Percentiles rank a stretch among this genome's conserved stretches.
phyloP scores from a whole-genome alignment of 2,329 filamentous ascomycete genomes.

The Ophiostoma triangulosporum region DNA sequence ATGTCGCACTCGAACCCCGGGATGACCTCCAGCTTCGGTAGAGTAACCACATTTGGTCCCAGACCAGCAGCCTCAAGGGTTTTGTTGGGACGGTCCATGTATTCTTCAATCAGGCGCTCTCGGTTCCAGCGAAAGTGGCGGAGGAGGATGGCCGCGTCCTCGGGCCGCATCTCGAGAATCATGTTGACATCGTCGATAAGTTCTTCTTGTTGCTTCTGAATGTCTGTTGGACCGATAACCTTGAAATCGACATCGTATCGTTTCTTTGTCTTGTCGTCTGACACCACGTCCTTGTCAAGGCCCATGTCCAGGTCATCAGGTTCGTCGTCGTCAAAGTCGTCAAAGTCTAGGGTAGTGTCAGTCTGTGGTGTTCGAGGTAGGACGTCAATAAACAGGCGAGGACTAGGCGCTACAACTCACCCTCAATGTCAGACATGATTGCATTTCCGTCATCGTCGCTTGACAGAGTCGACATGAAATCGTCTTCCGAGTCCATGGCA shows the following conservation, averaged over 20 bases:
- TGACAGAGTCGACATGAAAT: conserved; percentile 74
- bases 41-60: conserved; percentile 45
- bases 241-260: conserved; percentile 76
- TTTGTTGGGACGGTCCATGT: conserved; percentile 78
- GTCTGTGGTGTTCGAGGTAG: neutral
- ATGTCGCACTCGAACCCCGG: conserved; percentile 84
- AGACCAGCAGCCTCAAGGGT: conserved; percentile 77
- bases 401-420: conserved; percentile 26
- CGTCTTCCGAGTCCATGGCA: conserved; percentile 90
- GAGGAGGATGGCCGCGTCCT: conserved; percentile 80
- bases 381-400: neutral
- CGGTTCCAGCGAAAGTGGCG: conserved; percentile 93
- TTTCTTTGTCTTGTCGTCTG: conserved; percentile 52
- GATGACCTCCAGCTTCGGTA: conserved; percentile 56
- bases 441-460: conserved; percentile 69
- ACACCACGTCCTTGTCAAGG: conserved; percentile 48
- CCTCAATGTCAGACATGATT: conserved; percentile 39
- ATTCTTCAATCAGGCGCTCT: conserved; percentile 83
- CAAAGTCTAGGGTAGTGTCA: conserved; percentile 22
- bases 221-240: conserved; percentile 66
- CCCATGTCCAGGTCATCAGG: conserved; percentile 38
- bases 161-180: conserved; percentile 78
- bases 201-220: conserved; percentile 71
- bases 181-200: conserved; percentile 83
- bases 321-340: conserved; percentile 42